A percentile compares a stretch with the other conserved stretches of the same genome.
Evolutionary conservation across 2,329 filamentous ascomycete species (phyloP).

Genomic region (Fusarium sp.): DNA sequence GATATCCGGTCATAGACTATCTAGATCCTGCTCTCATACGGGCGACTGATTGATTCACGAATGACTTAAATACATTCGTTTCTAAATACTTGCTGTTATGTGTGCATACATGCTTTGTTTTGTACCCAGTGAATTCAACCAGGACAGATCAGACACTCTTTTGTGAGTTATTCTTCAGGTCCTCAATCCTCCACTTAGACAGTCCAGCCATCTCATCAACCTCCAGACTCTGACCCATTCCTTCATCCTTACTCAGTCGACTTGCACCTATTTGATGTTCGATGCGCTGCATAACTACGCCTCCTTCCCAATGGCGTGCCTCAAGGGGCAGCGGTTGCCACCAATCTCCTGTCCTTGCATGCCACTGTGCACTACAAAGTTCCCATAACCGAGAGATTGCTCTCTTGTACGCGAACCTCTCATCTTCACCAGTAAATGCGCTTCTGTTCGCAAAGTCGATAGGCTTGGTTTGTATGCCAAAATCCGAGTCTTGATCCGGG

Average conservation of each 20-base stretch:
- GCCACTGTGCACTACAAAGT: slow-evolving; percentile 80
- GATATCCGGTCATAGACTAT: slow-evolving; percentile 43
- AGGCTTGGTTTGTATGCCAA: slow-evolving; percentile 55
- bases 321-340: slow-evolving; percentile 76
- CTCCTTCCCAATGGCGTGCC: slow-evolving; percentile 74
- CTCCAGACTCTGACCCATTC: slow-evolving; percentile 52
- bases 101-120: neutral
- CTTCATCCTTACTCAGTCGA: slow-evolving; percentile 42
- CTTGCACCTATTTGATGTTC: slow-evolving; percentile 10
- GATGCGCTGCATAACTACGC: slow-evolving; percentile 44
- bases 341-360: slow-evolving; percentile 73
- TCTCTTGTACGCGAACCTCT: slow-evolving; percentile 83
- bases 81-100: neutral
- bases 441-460: slow-evolving; percentile 76
- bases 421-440: slow-evolving; percentile 83
- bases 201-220: slow-evolving; percentile 56
- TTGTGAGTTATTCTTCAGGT: slow-evolving; percentile 48
- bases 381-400: slow-evolving; percentile 85
- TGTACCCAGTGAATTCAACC: too few species aligned
- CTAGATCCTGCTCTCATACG: slow-evolving; percentile 34
- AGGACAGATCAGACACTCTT: slow-evolving; percentile 26
- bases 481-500: slow-evolving; percentile 69
- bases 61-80: slow-evolving; percentile 14
- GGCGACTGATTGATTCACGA: slow-evolving; percentile 32
- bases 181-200: slow-evolving; percentile 54